Evolutionary conservation across 2,329 filamentous ascomycete species (phyloP).

Genomic region (Trematosphaeria pertusa): DNA sequence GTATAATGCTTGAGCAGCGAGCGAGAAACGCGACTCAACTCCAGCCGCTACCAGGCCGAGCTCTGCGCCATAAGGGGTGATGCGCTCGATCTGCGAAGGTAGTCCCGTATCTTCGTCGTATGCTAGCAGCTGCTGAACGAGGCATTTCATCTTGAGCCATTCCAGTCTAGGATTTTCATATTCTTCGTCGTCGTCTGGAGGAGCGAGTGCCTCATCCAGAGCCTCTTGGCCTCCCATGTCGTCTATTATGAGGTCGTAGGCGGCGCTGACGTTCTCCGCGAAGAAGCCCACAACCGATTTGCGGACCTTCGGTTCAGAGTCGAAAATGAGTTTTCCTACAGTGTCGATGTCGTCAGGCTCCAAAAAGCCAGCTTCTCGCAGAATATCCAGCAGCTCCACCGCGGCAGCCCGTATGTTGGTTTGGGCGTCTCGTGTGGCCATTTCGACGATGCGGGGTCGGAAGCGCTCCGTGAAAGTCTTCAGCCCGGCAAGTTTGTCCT

Average conservation of each 20-base stretch:
- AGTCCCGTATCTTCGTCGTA: conserved; percentile 77
- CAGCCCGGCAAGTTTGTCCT: conserved; percentile 76
- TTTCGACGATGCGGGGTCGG: conserved; percentile 84
- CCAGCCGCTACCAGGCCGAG: conserved; percentile 64
- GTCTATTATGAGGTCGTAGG: conserved; percentile 79
- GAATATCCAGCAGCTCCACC: conserved; percentile 80
- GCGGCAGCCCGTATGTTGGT: conserved; percentile 78
- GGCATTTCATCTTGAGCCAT: conserved; percentile 91
- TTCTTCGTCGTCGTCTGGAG: conserved; percentile 74
- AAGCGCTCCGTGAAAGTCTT: conserved; percentile 95
- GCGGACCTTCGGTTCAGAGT: conserved; percentile 81
- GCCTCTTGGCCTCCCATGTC: conserved; percentile 81
- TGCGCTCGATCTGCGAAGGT: conserved; percentile 55
- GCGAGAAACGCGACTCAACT: conserved; percentile 80
- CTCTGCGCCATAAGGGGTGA: conserved; percentile 49
- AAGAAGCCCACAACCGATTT: conserved; percentile 93
- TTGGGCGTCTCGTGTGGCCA: conserved; percentile 87
- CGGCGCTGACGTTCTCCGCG: conserved; percentile 81
- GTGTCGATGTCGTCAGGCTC: conserved; percentile 91
- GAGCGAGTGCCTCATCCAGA: conserved; percentile 76
- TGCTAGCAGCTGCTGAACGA: conserved; percentile 80
- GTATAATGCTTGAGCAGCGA: conserved; percentile 85
- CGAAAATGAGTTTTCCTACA: conserved; percentile 87
- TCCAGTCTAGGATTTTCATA: conserved; percentile 77
- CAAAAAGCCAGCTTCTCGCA: conserved; percentile 84